These are phyloP conservation scores for Candida ulmi DNA, from an alignment of 805 yeast species.

Conservation along the genomic window DNA sequence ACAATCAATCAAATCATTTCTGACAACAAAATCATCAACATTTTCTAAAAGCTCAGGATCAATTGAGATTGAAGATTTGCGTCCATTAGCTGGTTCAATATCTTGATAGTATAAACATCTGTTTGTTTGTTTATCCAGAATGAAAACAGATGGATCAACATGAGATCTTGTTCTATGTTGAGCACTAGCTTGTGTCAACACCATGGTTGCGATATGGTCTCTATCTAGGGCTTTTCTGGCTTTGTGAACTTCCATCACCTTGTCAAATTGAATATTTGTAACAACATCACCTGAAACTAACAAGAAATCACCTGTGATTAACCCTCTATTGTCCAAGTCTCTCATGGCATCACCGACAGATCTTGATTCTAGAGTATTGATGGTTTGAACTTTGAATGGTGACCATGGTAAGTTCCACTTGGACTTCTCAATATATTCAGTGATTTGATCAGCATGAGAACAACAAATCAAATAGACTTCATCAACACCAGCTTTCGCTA, in stretches of 20 bases:
- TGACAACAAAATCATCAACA: conserved; percentile 68
- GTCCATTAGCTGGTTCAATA: conserved; percentile 47
- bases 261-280: conserved; percentile 79
- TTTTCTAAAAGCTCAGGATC: conserved; percentile 79
- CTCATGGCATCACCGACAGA: conserved; percentile 98
- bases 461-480: conserved; percentile 90
- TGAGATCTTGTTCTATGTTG: conserved; percentile 79
- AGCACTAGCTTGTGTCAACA: conserved; percentile 78
- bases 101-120: conserved; percentile 83
- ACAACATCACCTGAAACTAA: conserved; percentile 92
- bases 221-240: conserved; percentile 68
- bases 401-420: conserved; percentile 67
- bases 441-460: conserved; percentile 85
- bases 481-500: conserved; percentile 83
- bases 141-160: conserved; percentile 78
- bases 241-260: conserved; percentile 69
- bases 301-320: conserved; percentile 85
- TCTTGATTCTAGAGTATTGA: conserved; percentile 79
- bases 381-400: conserved; percentile 76
- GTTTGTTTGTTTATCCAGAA: conserved; percentile 66
- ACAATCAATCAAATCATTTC: conserved; percentile 95
- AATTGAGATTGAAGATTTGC: conserved; percentile 48
- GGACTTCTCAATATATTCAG: conserved; percentile 68
- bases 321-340: conserved; percentile 85
- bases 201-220: conserved; percentile 94